Evolutionary conservation across 2,329 filamentous ascomycete species (phyloP).

Genomic region (Fusarium nelsonii): DNA sequence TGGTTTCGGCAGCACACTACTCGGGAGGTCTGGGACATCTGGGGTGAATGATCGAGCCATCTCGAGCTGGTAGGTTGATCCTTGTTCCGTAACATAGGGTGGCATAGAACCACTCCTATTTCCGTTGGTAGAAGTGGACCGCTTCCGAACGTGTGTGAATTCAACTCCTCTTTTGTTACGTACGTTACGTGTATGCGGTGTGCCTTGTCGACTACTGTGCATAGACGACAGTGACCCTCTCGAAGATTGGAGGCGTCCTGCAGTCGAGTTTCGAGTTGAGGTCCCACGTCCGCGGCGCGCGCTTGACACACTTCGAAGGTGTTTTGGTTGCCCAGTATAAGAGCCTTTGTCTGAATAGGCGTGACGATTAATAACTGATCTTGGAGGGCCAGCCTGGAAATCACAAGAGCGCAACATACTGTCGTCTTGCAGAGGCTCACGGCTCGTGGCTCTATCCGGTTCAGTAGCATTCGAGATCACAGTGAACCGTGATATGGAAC

Average conservation of each 20-base stretch:
- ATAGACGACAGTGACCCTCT: constrained; percentile 64
- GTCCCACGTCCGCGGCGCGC: constrained; percentile 49
- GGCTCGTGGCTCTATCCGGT: constrained; percentile 66
- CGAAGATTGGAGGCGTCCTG: constrained; percentile 51
- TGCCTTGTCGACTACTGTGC: constrained; percentile 59
- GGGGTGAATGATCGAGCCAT: constrained; percentile 49
- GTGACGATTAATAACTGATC: constrained; percentile 75
- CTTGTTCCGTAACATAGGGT: constrained; percentile 39
- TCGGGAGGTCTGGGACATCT: constrained; percentile 46
- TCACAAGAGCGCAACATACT: constrained; percentile 58
- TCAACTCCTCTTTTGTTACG: constrained; percentile 67
- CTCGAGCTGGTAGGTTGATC: constrained; percentile 37
- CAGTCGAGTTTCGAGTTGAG: constrained; percentile 48
- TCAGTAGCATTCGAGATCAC: constrained; percentile 73
- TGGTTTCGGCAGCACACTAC: constrained; percentile 46
- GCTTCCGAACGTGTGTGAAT: constrained; percentile 64
- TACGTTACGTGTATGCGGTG: constrained; percentile 56
- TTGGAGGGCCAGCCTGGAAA: constrained; percentile 70
- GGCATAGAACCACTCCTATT: constrained; percentile 36
- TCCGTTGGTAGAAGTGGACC: constrained; percentile 50
- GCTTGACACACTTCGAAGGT: constrained; percentile 54
- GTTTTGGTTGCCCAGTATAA: constrained; percentile 47
- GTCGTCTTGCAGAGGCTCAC: constrained; percentile 86
- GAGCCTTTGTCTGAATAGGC: constrained; percentile 48
- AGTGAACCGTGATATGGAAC: constrained; percentile 71